phyloP scores from a whole-genome alignment of 768 basidiomycete species.

The Naematelia aurantialba region DNA sequence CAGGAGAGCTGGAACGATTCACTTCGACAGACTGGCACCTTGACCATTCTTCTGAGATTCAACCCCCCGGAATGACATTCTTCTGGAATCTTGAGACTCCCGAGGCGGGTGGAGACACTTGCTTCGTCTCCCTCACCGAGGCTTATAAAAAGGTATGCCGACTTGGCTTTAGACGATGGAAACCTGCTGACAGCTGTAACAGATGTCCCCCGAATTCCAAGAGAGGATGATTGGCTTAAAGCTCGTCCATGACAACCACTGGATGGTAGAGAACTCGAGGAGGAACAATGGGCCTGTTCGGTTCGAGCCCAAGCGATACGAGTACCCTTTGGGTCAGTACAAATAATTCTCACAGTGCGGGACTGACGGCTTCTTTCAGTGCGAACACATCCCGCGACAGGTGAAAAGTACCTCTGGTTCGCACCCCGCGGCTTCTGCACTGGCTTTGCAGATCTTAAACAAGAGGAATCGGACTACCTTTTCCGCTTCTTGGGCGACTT shows the following conservation, averaged over 20 bases:
- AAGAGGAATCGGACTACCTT: conserved; percentile 17
- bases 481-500: conserved; percentile 16
- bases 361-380: conserved; percentile 39
- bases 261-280: conserved; percentile 55
- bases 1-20: conserved; percentile 1
- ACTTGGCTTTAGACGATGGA: background rate
- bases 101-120: conserved; percentile 57
- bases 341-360: too few species aligned
- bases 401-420: conserved; percentile 61
- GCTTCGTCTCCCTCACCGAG: conserved; percentile 59
- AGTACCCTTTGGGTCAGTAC: conserved; percentile 3
- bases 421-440: background rate
- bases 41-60: conserved; percentile 57
- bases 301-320: conserved; percentile 24
- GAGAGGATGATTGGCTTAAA: conserved; percentile 59
- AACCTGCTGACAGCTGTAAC: conserved; percentile 51
- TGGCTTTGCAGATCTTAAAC: conserved; percentile 13
- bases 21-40: conserved; percentile 2
- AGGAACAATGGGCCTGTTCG: conserved; percentile 50
- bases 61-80: conserved; percentile 60
- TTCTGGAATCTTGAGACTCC: conserved; percentile 56
- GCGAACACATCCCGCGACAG: conserved; percentile 61
- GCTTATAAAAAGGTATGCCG: conserved; percentile 38
- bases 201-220: conserved; percentile 60
- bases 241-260: conserved; percentile 61